These are phyloP conservation scores for Oryza rufipogon DNA, from an alignment of 176 grass and related monocot genomes.

Conservation along the genomic window DNA sequence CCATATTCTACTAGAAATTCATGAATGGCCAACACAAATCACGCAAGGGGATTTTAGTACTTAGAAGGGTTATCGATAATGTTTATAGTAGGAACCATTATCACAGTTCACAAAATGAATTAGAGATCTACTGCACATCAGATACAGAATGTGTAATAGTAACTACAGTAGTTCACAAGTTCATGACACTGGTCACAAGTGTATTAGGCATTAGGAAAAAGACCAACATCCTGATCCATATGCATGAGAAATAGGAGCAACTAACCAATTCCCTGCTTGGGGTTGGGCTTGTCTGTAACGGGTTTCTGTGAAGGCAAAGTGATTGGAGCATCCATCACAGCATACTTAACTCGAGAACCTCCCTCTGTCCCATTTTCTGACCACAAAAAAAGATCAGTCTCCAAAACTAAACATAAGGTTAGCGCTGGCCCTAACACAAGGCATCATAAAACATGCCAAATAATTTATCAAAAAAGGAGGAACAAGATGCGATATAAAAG, in stretches of 20 bases:
- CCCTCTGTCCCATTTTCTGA: constrained; percentile 77
- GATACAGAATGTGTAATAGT: not conserved
- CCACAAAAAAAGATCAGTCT: constrained; percentile 33
- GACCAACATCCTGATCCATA: not conserved
- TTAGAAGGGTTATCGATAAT: not conserved
- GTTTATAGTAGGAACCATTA: not conserved
- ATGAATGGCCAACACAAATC: constrained; percentile 9
- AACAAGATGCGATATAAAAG: constrained; percentile 15
- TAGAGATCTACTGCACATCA: constrained; percentile 1
- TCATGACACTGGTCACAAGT: not conserved
- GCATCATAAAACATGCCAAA: constrained; percentile 29
- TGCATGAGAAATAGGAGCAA: constrained; percentile 19
- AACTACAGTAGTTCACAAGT: not conserved
- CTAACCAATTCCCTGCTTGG: constrained; percentile 96
- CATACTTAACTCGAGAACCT: constrained; percentile 85
- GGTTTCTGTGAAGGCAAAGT: constrained; percentile 76
- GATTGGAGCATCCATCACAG: constrained; percentile 80
- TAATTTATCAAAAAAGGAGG: constrained; percentile 23
- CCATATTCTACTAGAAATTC: constrained; percentile 14
- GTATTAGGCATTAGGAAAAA: not conserved
- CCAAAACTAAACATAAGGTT: constrained; percentile 20
- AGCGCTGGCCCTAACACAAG: constrained; percentile 3
- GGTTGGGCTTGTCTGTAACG: constrained; percentile 85
- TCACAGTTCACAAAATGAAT: constrained; percentile 1
- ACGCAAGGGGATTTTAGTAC: not conserved